Conservation (phyloP, 768 basidiomycete genomes). For the Tulasnella sp. region DNA sequence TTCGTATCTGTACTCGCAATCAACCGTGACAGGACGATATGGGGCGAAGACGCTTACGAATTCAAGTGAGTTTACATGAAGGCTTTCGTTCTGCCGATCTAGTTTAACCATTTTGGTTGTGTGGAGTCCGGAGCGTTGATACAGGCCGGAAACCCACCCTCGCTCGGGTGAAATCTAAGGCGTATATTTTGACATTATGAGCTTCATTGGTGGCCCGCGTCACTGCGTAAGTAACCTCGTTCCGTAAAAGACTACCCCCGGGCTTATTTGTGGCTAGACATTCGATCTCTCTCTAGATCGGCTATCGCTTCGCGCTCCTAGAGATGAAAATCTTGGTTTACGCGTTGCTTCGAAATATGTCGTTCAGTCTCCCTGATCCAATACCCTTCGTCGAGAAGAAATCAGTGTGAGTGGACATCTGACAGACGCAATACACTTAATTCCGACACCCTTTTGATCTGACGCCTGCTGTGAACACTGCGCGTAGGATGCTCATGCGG, state of each 20-base stretch:
- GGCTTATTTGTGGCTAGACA: too few relatives aligned
- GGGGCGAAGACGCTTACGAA: slow-evolving; percentile 53
- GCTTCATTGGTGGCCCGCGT: slow-evolving; percentile 56
- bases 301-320: slow-evolving; percentile 5
- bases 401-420: slow-evolving; percentile 2
- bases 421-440: too few relatives aligned
- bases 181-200: slow-evolving; percentile 47
- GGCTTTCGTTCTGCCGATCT: not conserved
- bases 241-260: too few relatives aligned
- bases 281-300: too few relatives aligned
- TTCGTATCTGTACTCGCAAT: slow-evolving; percentile 42
- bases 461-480: too few relatives aligned
- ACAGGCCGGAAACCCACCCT: slow-evolving; percentile 32
- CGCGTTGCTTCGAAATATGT: slow-evolving; percentile 40
- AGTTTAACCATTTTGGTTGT: too few relatives aligned
- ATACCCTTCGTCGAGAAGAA: slow-evolving; percentile 29
- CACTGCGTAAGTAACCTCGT: slow-evolving; percentile 39
- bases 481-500: too few relatives aligned
- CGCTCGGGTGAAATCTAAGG: slow-evolving; percentile 40
- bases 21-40: slow-evolving; percentile 43
- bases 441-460: too few relatives aligned
- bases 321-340: slow-evolving; percentile 37
- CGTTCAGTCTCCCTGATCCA: slow-evolving; percentile 44
- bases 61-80: slow-evolving; percentile 38
- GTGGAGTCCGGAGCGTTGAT: slow-evolving; percentile 63